Percentiles rank a stretch among this genome's conserved stretches.
Evolutionary conservation across 441 rosid species (phyloP).

Genomic region (Adansonia grandidieri): DNA sequence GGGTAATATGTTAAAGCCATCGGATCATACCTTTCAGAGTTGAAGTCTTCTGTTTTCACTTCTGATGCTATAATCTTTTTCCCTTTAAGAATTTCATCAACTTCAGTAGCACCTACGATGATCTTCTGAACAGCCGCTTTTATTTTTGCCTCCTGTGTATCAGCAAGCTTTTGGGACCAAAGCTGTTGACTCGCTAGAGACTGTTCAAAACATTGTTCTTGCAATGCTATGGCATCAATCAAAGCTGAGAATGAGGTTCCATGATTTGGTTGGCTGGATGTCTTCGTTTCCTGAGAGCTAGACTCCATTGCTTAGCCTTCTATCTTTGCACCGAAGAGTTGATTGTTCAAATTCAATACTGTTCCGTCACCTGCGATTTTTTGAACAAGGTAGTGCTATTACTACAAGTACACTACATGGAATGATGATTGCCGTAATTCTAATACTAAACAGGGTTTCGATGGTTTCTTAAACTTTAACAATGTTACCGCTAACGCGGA

Average conservation of each 20-base stretch:
- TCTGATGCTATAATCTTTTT: background rate
- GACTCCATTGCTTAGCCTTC: constrained; percentile 17
- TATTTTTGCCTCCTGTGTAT: constrained; percentile 23
- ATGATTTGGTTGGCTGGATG: background rate
- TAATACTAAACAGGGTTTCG: background rate
- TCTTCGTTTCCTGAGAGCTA: background rate
- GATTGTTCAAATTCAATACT: background rate
- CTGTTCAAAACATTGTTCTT: constrained; percentile 19
- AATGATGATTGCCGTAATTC: background rate
- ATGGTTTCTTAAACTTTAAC: background rate
- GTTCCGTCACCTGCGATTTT: background rate
- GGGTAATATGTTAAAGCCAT: constrained; percentile 16
- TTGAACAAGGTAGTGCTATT: background rate
- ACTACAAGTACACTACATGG: background rate
- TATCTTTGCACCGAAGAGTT: background rate
- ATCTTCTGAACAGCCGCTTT: background rate
- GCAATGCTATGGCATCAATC: constrained; percentile 4
- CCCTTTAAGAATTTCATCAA: constrained; percentile 3
- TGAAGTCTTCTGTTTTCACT: background rate
- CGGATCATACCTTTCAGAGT: constrained; percentile 6
- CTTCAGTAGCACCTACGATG: background rate
- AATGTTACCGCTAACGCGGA: background rate
- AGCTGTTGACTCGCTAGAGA: constrained; percentile 15
- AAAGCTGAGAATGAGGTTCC: constrained; percentile 10
- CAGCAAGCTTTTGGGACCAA: constrained; percentile 22